Percentiles rank a stretch among this genome's conserved stretches.
Conservation (phyloP, 257 asterid species). For the Haberlea rhodopensis region DNA sequence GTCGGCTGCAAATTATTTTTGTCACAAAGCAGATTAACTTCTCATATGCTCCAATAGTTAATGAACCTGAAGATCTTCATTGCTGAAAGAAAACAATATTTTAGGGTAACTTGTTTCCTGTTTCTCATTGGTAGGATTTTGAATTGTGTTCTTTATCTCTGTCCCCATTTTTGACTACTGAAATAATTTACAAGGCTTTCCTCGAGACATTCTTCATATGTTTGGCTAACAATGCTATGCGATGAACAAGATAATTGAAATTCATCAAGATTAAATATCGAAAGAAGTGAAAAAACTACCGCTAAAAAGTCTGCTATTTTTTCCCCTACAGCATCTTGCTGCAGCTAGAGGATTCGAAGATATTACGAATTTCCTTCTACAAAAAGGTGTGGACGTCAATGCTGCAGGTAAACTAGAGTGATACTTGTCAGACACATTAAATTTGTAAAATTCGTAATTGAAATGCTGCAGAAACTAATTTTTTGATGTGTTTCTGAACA, state of each 20-base stretch:
- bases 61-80: neutral
- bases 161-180: neutral
- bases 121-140: neutral
- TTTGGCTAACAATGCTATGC: neutral
- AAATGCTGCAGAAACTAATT: conserved; percentile 4
- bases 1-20: neutral
- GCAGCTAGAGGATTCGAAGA: conserved; percentile 85
- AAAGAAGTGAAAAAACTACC: neutral
- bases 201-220: neutral
- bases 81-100: neutral
- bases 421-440: neutral
- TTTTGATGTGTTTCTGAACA: conserved; percentile 19
- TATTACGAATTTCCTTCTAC: conserved; percentile 59
- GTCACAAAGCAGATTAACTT: neutral
- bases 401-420: conserved; percentile 45
- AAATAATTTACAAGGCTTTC: neutral
- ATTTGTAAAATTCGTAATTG: neutral
- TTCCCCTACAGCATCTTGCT: conserved; percentile 73
- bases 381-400: conserved; percentile 61
- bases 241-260: neutral
- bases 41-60: neutral
- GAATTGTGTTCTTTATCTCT: neutral
- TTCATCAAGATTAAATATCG: neutral
- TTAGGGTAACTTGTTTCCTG: neutral
- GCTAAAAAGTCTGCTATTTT: conserved; percentile 11